Percentiles rank a stretch among this genome's conserved stretches.
Evolutionary conservation across 139 green algal genomes (phyloP).

Genomic region (Coccomyxa sp.): DNA sequence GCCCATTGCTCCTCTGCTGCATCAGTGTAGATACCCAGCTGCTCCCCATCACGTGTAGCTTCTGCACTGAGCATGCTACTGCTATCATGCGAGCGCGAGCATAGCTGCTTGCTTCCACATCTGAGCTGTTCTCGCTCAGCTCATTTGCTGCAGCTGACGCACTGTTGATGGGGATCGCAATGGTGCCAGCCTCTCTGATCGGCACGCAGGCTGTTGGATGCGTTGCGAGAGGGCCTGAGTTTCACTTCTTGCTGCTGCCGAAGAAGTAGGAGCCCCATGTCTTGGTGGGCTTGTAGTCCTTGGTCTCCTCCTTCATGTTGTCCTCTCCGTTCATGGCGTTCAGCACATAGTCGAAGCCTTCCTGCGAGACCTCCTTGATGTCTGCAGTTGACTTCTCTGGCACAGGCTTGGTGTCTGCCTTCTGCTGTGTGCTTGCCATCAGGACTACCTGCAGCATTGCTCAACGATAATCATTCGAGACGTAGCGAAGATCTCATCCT

Average conservation of each 20-base stretch:
- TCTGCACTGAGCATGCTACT: no score
- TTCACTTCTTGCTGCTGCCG: not conserved
- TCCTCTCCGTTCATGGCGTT: constrained; percentile 7
- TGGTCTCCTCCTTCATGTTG: constrained; percentile 8
- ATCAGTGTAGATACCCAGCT: no score
- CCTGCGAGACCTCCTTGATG: not conserved
- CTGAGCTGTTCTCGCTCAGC: not conserved
- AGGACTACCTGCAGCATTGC: not conserved
- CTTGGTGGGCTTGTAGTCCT: not conserved
- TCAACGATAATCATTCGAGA: not conserved
- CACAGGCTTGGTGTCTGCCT: not conserved
- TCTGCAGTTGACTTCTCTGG: not conserved
- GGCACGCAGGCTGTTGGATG: not conserved
- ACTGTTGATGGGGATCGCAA: not conserved
- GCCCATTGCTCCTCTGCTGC: no score
- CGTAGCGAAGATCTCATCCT: not conserved
- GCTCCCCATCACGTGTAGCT: no score
- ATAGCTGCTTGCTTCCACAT: not conserved
- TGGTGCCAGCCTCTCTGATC: not conserved
- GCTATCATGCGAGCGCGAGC: no score
- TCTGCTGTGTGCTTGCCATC: not conserved
- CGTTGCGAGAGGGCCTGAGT: not conserved
- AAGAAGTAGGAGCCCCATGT: not conserved
- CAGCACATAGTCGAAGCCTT: constrained; percentile 4
- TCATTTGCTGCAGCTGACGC: not conserved